phyloP scores from a whole-genome alignment of 768 basidiomycete species.

The Hericium coralloides region DNA sequence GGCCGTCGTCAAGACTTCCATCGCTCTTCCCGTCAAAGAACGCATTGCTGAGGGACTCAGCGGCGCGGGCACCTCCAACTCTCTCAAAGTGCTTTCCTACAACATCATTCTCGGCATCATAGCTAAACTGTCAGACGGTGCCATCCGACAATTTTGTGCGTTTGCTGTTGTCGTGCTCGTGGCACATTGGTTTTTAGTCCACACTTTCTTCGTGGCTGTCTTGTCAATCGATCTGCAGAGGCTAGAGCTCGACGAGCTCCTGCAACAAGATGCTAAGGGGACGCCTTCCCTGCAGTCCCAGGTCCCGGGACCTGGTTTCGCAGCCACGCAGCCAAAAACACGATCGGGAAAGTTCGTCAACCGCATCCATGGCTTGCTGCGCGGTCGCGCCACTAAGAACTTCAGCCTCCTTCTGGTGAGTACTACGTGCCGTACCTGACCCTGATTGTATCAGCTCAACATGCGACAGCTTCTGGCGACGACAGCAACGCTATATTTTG shows the following conservation, averaged over 20 bases:
- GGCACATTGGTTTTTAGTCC: constrained; percentile 95
- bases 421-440: not conserved
- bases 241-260: constrained; percentile 83
- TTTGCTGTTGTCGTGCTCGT: constrained; percentile 93
- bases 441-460: not conserved
- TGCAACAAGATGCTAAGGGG: constrained; percentile 60
- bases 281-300: constrained; percentile 32
- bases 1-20: constrained; percentile 74
- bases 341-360: constrained; percentile 35
- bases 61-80: constrained; percentile 83
- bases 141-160: constrained; percentile 85
- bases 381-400: constrained; percentile 65
- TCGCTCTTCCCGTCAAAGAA: constrained; percentile 84
- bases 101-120: constrained; percentile 72
- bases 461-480: constrained; percentile 64
- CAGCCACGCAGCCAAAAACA: constrained; percentile 22
- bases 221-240: constrained; percentile 94
- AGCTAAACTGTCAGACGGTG: constrained; percentile 64
- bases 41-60: constrained; percentile 89
- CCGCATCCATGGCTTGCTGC: constrained; percentile 39
- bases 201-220: constrained; percentile 93
- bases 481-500: constrained; percentile 65
- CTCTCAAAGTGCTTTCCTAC: constrained; percentile 85
- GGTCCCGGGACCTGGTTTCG: constrained; percentile 14
- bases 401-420: constrained; percentile 72